phyloP scores from a whole-genome alignment of 495 filamentous ascomycete genomes.

The Penicillium verhagenii region DNA sequence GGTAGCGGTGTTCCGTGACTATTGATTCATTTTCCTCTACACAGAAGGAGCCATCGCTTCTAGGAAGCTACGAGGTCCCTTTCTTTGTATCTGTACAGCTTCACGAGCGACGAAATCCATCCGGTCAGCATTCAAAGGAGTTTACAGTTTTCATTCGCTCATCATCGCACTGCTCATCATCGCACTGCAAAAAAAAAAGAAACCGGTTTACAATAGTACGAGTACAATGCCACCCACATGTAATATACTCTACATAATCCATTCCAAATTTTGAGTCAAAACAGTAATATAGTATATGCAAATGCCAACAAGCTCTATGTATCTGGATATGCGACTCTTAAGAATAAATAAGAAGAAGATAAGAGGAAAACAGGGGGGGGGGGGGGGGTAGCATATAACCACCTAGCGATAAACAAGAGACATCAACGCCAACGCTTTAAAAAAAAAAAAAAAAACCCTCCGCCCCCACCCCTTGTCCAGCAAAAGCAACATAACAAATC shows the following conservation, averaged over 20 bases:
- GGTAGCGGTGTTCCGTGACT: constrained; percentile 81
- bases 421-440: constrained; percentile 19
- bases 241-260: too few species aligned
- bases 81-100: constrained; percentile 13
- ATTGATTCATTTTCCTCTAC: constrained; percentile 44
- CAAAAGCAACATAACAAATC: too few species aligned
- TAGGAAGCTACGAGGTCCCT: not conserved
- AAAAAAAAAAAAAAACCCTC: not conserved
- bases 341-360: too few species aligned
- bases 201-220: too few species aligned
- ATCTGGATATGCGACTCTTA: not conserved
- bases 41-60: not conserved
- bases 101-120: constrained; percentile 15
- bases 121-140: not conserved
- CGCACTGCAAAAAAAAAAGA: not conserved
- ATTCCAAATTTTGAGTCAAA: not conserved
- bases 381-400: too few species aligned
- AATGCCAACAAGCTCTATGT: too few species aligned
- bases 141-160: not conserved
- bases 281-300: too few species aligned
- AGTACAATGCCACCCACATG: too few species aligned
- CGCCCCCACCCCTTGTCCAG: too few species aligned
- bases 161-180: not conserved
- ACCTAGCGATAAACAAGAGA: constrained; percentile 1
- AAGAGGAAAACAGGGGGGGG: too few species aligned